Percentiles rank a stretch among this genome's conserved stretches.
Conservation (phyloP, 345 rosid species). For the Arabidopsis arenosa region DNA sequence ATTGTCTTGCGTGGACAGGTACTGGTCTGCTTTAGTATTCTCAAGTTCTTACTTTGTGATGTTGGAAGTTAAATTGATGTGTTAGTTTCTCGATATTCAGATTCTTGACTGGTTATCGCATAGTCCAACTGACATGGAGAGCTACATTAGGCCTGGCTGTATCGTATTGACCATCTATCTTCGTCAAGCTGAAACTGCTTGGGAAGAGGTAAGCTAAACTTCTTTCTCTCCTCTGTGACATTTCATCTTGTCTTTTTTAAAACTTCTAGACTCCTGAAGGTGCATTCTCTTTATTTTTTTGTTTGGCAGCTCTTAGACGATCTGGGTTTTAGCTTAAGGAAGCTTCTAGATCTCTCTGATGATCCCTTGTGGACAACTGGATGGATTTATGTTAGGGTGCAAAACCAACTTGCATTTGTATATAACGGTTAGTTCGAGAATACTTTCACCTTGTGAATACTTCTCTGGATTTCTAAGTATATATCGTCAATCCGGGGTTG, state of each 20-base stretch:
- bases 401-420: constrained; percentile 82
- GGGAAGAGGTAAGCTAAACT: constrained; percentile 81
- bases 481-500: constrained; percentile 34
- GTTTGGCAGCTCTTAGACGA: constrained; percentile 67
- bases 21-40: constrained; percentile 32
- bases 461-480: constrained; percentile 31
- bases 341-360: constrained; percentile 77
- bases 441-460: constrained; percentile 24
- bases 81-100: constrained; percentile 56
- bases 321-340: constrained; percentile 76
- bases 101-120: constrained; percentile 92
- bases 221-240: constrained; percentile 1
- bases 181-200: constrained; percentile 79
- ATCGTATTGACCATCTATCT: constrained; percentile 84
- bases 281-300: constrained; percentile 21
- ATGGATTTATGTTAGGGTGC: constrained; percentile 79
- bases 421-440: constrained; percentile 61
- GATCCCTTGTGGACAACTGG: constrained; percentile 88
- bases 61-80: constrained; percentile 31
- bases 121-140: constrained; percentile 98
- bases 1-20: constrained; percentile 86
- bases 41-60: constrained; percentile 17
- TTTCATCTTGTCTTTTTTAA: constrained; percentile 23
- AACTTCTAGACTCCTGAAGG: constrained; percentile 34
- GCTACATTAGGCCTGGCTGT: constrained; percentile 99